Evolutionary conservation across 78 protist species (phyloP).

Genomic region (Dictyostelium capitatum): DNA sequence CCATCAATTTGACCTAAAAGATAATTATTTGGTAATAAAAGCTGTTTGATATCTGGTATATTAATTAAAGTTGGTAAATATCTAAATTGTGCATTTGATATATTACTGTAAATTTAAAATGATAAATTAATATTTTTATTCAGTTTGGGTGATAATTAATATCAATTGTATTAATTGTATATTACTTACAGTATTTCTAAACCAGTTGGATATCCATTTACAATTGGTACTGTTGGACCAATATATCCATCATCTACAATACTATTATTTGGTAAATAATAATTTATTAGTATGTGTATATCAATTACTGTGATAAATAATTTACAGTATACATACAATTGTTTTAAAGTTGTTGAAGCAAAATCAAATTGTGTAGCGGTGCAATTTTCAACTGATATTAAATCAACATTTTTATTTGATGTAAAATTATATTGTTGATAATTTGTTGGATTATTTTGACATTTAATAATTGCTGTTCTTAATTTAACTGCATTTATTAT

Average conservation of each 20-base stretch:
- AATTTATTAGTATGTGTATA: too few species aligned
- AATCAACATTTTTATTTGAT: too few species aligned
- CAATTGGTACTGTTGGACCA: neutral
- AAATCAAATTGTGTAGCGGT: too few species aligned
- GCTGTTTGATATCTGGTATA: neutral
- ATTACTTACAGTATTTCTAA: neutral
- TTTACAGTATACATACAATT: too few species aligned
- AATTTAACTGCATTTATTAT: neutral
- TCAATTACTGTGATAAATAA: too few species aligned
- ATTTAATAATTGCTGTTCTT: neutral
- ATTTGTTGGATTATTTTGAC: neutral
- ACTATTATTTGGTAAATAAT: too few species aligned
- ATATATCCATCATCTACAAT: neutral
- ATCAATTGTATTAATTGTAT: neutral
- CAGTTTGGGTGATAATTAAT: neutral
- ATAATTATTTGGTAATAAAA: neutral
- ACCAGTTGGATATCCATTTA: neutral
- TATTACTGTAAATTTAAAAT: neutral
- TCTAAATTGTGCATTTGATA: neutral
- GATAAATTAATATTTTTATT: too few species aligned
- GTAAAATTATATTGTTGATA: neutral
- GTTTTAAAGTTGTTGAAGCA: too few species aligned
- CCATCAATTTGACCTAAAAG: neutral
- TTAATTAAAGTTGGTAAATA: neutral
- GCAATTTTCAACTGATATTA: too few species aligned